Evolutionary conservation across 768 basidiomycete species (phyloP), one percentile per base, ranked within the genome.

Genomic region (Phaeotremella fagi): DNA sequence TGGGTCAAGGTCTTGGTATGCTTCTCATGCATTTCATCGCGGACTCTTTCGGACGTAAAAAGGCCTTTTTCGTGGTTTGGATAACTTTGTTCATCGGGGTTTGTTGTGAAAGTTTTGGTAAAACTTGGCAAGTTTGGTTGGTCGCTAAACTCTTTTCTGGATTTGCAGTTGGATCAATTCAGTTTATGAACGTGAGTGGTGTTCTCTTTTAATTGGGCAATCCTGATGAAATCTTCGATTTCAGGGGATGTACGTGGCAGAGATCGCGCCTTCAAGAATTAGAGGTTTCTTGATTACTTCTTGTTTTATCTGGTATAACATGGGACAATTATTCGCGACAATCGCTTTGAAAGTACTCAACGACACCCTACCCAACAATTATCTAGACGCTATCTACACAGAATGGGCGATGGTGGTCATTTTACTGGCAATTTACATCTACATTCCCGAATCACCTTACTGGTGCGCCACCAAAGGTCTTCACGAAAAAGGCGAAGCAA

Each of bases 101-200:
- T 4, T 36, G 55, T 26, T n/a, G 12, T 27, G 66, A 68, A 31
- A 43, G 36, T 9, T 57, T 65, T 23, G 37, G 54, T 18, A 50
- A 28, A 9, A 45, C 44, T 26, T 68, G 66, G 66, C 54, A 58
- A 55, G 36, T 51, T 33, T 68, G 57, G 54, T 42, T 50, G 5
- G 24, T 68, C 11, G 63, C 57, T 5, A 68, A 68, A 33, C 27
- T 68, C 18, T 42, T 59, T n/a, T 41, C 53, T 26, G 66, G 66
- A 15, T 41, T 53, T 15, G 60, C 57, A 12, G 58, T 68, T 18
- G 66, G 63, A 7, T 25, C 57, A n/a, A 25, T 57, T 7, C 66
- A 68, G 38, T 44, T 68, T 1, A 57, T 60, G 0, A 54, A 60
- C 2, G 60, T 61, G 27, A 54, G 60, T 61, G 6, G 26, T 16